Base-by-base conservation (phyloP, 257 asterid species). In the Forsythia viridissima region DNA sequence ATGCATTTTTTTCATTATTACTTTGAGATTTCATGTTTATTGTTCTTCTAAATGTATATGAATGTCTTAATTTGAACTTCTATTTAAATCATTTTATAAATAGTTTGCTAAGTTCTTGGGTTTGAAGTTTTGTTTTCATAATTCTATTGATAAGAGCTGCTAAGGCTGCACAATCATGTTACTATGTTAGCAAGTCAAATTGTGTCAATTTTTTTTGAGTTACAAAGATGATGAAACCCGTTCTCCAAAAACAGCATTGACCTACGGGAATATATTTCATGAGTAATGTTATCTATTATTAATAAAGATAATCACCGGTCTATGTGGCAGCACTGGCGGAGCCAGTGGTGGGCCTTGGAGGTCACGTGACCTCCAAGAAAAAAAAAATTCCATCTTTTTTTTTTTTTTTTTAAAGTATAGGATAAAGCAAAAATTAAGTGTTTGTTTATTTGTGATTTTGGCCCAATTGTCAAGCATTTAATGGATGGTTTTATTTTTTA, bases 21-120 rank as follows among this genome's bases (percentile, higher is more conserved):
- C 11, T 0, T 12, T 79, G 70, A n/a, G 44, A 65, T 51, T 75
- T 80, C 18, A 52, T 80, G 69, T 24, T 21, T 57, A 2, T 41
- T 68, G 5, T 13, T 20, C 48, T 13, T 59, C 73, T 36, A 15
- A 44, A 37, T 76, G 18, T 63, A 63, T 24, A 30, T 63, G 18
- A 3, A 63, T 1, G 15, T 63, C 70, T 63, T 21, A 24, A 63
- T 63, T 63, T 63, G 39, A 9, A 63, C 13, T 48, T 48, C 30
- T 55, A 1, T 55, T 55, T 55, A 21, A 55, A 55, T 16, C 5
- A 55, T 55, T 55, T 18, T 18, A 55, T 30, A 55, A 18, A 15
- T 6, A 18, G 24, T 1, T 9, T 55, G 24, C 2, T 55, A n/a
- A 6, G 30, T 18, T 6, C 30, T n/a, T n/a, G 30, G 30, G 65